These are phyloP conservation scores for Radiomyces spectabilis DNA, from an alignment of 192 early-diverging fungal genomes.

Conservation along the genomic window DNA sequence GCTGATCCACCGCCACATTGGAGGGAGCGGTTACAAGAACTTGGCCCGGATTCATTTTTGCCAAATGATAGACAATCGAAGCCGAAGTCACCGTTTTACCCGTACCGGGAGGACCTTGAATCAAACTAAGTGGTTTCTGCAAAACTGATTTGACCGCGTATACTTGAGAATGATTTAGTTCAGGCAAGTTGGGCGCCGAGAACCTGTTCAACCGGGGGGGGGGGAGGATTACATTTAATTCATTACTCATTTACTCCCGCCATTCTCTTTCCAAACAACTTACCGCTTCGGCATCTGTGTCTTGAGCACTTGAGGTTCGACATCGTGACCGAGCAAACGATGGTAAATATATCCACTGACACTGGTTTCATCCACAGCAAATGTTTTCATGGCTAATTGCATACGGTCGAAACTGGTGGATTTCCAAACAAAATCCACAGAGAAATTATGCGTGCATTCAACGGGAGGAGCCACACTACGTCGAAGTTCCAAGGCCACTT, in stretches of 20 bases:
- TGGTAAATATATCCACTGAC: conserved; percentile 97
- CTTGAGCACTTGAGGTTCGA: conserved; percentile 77
- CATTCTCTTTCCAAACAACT: no score
- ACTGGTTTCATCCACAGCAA: conserved; percentile 91
- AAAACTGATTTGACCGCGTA: conserved; percentile 90
- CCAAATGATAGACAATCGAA: conserved; percentile 95
- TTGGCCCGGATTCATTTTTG: conserved; percentile 81
- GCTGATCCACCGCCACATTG: conserved; percentile 98
- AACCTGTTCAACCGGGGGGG: no score
- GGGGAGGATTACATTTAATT: no score
- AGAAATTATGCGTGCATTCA: conserved; percentile 82
- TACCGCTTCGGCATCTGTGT: conserved; percentile 74
- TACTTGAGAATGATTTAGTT: conserved; percentile 95
- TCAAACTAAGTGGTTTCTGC: conserved; percentile 87
- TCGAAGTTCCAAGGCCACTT: conserved; percentile 88
- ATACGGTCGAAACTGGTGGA: conserved; percentile 95
- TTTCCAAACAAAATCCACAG: conserved; percentile 98
- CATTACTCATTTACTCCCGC: no score
- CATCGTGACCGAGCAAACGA: conserved; percentile 88
- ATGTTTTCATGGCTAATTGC: conserved; percentile 93
- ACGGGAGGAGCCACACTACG: conserved; percentile 61
- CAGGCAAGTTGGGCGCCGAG: conserved; percentile 88
- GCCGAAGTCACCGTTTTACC: conserved; percentile 99
- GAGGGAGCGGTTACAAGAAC: conserved; percentile 98
- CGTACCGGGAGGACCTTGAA: conserved; percentile 95